A percentile compares a stretch with the other conserved stretches of the same genome.
These are phyloP conservation scores for Lotmaria passim DNA, from an alignment of 208 protist genomes.

Conservation along the genomic window DNA sequence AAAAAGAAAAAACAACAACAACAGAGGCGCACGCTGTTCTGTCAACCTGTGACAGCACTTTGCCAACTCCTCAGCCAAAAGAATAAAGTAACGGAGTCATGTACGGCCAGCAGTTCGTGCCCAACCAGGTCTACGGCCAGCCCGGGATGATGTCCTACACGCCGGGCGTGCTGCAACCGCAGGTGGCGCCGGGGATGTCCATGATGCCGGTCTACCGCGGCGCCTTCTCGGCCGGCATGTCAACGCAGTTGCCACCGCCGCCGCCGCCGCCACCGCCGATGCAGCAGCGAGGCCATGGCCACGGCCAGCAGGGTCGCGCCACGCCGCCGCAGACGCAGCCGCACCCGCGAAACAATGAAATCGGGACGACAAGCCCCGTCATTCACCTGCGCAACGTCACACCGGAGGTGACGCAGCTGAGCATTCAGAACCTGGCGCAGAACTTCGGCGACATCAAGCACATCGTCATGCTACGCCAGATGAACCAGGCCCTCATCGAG, in stretches of 20 bases:
- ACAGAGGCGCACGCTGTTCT: no score
- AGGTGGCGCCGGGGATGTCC: conserved; percentile 39
- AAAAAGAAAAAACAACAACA: conserved; percentile 2
- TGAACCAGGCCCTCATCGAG: conserved; percentile 93
- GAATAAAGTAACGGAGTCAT: no score
- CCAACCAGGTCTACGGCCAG: conserved; percentile 71
- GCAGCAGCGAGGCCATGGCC: conserved; percentile 21
- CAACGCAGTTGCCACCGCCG: conserved; percentile 19
- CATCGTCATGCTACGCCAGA: conserved; percentile 94
- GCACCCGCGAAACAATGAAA: conserved; percentile 82
- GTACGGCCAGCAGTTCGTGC: conserved; percentile 79
- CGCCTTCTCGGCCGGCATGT: conserved; percentile 36
- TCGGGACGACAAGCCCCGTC: conserved; percentile 83
- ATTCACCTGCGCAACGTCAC: conserved; percentile 93
- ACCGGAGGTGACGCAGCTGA: conserved; percentile 90
- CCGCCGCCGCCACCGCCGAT: conserved; percentile 19
- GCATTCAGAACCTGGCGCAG: conserved; percentile 84
- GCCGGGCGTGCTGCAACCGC: conserved; percentile 34
- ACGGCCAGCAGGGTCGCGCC: conserved; percentile 12
- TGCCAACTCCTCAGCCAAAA: no score
- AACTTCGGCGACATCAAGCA: conserved; percentile 92
- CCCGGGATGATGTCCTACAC: conserved; percentile 78
- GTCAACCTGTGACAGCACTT: no score
- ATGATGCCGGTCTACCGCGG: conserved; percentile 51
- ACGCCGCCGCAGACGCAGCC: conserved; percentile 28